A percentile compares a stretch with the other conserved stretches of the same genome.
Conservation (phyloP, 208 protist genomes). For the Trypanosoma mega region DNA sequence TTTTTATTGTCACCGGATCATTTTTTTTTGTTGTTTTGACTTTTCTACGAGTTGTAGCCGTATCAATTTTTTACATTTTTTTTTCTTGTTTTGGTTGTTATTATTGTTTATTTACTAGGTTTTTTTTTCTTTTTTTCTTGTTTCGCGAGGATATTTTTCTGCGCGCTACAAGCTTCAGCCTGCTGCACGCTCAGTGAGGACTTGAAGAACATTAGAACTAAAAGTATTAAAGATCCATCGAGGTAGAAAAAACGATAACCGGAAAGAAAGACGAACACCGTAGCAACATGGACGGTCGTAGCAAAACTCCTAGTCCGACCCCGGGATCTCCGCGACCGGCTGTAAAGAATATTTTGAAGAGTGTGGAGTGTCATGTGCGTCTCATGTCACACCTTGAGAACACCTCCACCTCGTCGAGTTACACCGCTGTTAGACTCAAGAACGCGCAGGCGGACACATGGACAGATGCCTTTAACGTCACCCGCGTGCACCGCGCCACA, state of each 20-base stretch:
- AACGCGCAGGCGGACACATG: slow-evolving; percentile 31
- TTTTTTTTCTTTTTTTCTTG: slow-evolving; percentile 23
- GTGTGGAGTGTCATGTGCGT: slow-evolving; percentile 80
- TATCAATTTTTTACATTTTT: no score
- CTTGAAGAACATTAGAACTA: neutral
- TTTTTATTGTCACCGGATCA: no score
- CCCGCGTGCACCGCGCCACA: slow-evolving; percentile 74
- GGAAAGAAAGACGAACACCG: neutral
- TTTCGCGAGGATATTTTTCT: neutral
- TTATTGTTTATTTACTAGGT: slow-evolving; percentile 2
- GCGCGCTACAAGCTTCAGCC: no score
- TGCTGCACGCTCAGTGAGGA: no score
- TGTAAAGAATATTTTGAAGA: slow-evolving; percentile 76
- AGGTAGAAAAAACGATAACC: no score
- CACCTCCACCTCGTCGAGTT: slow-evolving; percentile 67
- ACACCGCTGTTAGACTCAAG: slow-evolving; percentile 62
- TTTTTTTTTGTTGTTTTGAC: no score
- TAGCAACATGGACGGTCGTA: slow-evolving; percentile 19
- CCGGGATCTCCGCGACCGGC: slow-evolving; percentile 17
- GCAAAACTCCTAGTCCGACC: slow-evolving; percentile 38
- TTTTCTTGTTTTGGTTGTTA: no score
- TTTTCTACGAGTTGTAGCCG: no score
- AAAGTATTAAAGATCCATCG: neutral
- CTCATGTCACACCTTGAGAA: slow-evolving; percentile 78
- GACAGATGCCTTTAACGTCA: slow-evolving; percentile 66